Evolutionary conservation across 805 yeast genomes (phyloP).

Genomic region (Martiniozyma abietophila): DNA sequence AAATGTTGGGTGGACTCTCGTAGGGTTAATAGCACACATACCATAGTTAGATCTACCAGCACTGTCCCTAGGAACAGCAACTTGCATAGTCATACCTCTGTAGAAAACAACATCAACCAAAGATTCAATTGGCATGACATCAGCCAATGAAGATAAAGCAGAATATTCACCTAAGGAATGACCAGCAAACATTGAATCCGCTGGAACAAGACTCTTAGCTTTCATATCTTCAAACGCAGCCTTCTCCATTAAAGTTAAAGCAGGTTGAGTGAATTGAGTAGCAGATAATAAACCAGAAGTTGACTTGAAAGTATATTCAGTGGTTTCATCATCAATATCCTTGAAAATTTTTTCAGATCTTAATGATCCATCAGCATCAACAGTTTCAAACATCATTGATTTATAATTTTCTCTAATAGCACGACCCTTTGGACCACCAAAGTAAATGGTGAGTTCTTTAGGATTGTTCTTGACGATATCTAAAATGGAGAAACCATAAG

Average conservation of each 20-base stretch:
- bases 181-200: conserved; percentile 93
- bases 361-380: conserved; percentile 73
- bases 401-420: conserved; percentile 89
- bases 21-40: conserved; percentile 98
- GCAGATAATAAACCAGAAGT: conserved; percentile 95
- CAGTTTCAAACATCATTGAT: conserved; percentile 95
- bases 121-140: conserved; percentile 97
- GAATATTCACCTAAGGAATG: conserved; percentile 99
- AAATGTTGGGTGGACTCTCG: conserved; percentile 82
- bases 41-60: conserved; percentile 96
- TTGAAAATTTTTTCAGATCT: conserved; percentile 93
- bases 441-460: conserved; percentile 87
- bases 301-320: conserved; percentile 80
- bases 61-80: conserved; percentile 96
- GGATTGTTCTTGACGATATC: conserved; percentile 96
- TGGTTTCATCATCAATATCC: conserved; percentile 71
- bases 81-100: conserved; percentile 99
- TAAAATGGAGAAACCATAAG: conserved; percentile 95
- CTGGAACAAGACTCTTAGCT: conserved; percentile 89
- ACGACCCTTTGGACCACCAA: conserved; percentile 97
- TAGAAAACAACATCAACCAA: conserved; percentile 96
- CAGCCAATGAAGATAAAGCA: conserved; percentile 93
- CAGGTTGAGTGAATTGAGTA: conserved; percentile 99
- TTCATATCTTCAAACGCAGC: conserved; percentile 98
- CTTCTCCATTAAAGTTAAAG: conserved; percentile 97